Evolutionary conservation across 192 early-diverging fungal genomes (phyloP).

Genomic region (Backusella westeae): DNA sequence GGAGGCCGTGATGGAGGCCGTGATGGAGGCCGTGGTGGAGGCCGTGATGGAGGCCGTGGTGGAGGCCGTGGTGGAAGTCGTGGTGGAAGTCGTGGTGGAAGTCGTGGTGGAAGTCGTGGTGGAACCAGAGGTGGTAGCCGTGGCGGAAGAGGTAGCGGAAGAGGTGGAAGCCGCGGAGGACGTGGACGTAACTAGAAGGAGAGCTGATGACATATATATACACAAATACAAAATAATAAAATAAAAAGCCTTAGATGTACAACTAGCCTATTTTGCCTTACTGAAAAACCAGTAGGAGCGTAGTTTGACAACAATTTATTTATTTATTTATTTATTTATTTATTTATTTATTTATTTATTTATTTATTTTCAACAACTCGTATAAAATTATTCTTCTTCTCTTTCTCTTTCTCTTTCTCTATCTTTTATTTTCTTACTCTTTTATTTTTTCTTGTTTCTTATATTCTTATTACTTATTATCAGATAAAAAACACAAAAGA

Average conservation of each 20-base stretch:
- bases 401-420: not conserved
- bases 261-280: not conserved
- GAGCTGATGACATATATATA: not conserved
- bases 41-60: slow-evolving; percentile 15
- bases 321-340: not conserved
- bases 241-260: not conserved
- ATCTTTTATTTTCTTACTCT: not conserved
- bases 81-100: not conserved
- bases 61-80: not conserved
- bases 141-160: not conserved
- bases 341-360: not conserved
- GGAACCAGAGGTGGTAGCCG: not conserved
- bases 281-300: not conserved
- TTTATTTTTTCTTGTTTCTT: not conserved
- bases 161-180: not conserved
- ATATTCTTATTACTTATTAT: not conserved
- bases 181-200: not conserved
- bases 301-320: not conserved
- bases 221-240: not conserved
- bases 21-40: not conserved
- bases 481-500: not conserved
- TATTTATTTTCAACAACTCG: not conserved
- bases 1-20: slow-evolving; percentile 14
- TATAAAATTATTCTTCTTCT: not conserved
- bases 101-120: not conserved